Evolutionary conservation across 1,284 basidiomycete species (phyloP).

Genomic region (Sporisorium sorghi): DNA sequence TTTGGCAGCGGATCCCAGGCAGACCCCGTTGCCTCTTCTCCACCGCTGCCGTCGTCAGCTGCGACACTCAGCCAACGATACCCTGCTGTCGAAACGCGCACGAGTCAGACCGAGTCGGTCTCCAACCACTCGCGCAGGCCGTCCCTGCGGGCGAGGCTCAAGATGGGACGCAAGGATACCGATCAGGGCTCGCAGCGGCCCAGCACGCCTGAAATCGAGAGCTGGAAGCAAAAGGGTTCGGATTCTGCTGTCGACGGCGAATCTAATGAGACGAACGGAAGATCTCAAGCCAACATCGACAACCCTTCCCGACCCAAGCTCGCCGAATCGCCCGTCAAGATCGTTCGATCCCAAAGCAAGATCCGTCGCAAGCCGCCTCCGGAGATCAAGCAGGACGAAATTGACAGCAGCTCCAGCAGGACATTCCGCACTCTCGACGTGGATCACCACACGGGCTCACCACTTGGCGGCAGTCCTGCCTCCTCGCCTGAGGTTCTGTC

Average conservation of each 20-base stretch:
- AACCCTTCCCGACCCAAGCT: constrained; percentile 9
- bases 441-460: constrained; percentile 10
- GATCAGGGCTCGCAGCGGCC: constrained; percentile 23
- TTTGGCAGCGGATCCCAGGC: constrained; percentile 11
- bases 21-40: constrained; percentile 1
- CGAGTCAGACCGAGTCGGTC: not conserved
- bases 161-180: constrained; percentile 8
- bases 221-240: constrained; percentile 35
- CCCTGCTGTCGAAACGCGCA: not conserved
- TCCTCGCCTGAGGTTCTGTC: constrained; percentile 15
- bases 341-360: constrained; percentile 30
- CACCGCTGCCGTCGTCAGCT: constrained; percentile 23
- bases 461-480: constrained; percentile 25
- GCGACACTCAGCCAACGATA: constrained; percentile 10
- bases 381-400: constrained; percentile 41
- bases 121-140: constrained; percentile 24
- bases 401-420: constrained; percentile 40
- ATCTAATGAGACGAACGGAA: not conserved
- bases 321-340: constrained; percentile 30
- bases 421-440: constrained; percentile 24
- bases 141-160: constrained; percentile 25
- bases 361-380: constrained; percentile 40
- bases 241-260: not conserved
- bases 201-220: constrained; percentile 52
- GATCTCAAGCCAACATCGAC: constrained; percentile 28